phyloP scores from a whole-genome alignment of 176 grass and related monocot species.

The Raddia distichophylla region DNA sequence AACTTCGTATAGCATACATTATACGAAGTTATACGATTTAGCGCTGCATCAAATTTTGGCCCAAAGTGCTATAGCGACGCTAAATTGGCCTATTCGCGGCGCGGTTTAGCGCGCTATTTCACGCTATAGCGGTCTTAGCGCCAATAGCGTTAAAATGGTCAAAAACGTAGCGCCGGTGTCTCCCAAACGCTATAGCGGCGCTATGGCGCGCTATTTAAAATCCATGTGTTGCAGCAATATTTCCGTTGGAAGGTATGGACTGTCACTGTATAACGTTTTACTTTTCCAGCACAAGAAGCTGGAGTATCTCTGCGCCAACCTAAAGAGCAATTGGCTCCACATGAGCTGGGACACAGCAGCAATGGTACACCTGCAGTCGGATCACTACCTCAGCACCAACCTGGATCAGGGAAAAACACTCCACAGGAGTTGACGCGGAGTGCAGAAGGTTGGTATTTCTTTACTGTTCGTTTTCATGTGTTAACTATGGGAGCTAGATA shows the following conservation, averaged over 20 bases:
- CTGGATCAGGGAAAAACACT: neutral
- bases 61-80: too few species aligned
- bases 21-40: too few species aligned
- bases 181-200: too few species aligned
- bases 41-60: too few species aligned
- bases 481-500: neutral
- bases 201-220: too few species aligned
- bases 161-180: too few species aligned
- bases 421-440: neutral
- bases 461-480: neutral
- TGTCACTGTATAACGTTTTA: conserved; percentile 1
- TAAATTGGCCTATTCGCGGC: too few species aligned
- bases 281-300: neutral
- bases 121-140: too few species aligned
- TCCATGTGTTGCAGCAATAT: neutral
- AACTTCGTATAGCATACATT: too few species aligned
- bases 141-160: too few species aligned
- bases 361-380: conserved; percentile 5
- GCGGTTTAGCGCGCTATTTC: too few species aligned
- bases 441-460: conserved; percentile 5
- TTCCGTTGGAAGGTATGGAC: conserved; percentile 4
- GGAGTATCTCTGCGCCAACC: neutral
- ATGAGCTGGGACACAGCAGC: neutral
- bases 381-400: conserved; percentile 4
- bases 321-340: conserved; percentile 6